Conservation (phyloP, 257 asterid genomes). For the Solanum lignicaule region DNA sequence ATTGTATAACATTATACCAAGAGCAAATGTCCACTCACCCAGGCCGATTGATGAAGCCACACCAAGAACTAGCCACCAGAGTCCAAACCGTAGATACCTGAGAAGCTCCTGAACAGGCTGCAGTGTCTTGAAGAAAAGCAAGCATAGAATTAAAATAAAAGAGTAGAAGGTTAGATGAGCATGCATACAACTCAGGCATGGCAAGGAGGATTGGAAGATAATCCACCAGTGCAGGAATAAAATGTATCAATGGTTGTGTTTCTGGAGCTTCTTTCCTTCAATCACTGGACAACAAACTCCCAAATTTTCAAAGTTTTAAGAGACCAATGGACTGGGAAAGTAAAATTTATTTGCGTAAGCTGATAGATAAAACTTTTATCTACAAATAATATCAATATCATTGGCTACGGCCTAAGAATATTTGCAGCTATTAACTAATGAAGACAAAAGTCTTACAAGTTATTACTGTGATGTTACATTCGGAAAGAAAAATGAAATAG, state of each 20-base stretch:
- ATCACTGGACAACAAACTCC: not conserved
- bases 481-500: not conserved
- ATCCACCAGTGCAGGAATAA: not conserved
- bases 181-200: not conserved
- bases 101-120: conserved; percentile 17
- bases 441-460: not conserved
- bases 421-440: not conserved
- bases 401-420: not conserved
- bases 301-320: not conserved
- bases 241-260: not conserved
- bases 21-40: conserved; percentile 12
- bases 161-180: not conserved
- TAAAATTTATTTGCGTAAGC: not conserved
- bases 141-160: not conserved
- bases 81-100: conserved; percentile 19
- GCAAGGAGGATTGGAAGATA: not conserved
- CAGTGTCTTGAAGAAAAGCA: conserved; percentile 2
- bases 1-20: not conserved
- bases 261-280: not conserved
- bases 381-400: not conserved
- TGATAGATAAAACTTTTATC: not conserved
- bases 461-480: not conserved
- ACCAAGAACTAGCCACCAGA: conserved; percentile 36
- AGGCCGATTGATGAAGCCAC: conserved; percentile 30
- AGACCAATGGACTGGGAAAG: not conserved